A percentile compares a stretch with the other conserved stretches of the same genome.
phyloP scores from a whole-genome alignment of 306 rosid genomes.

The Corylus avellana region DNA sequence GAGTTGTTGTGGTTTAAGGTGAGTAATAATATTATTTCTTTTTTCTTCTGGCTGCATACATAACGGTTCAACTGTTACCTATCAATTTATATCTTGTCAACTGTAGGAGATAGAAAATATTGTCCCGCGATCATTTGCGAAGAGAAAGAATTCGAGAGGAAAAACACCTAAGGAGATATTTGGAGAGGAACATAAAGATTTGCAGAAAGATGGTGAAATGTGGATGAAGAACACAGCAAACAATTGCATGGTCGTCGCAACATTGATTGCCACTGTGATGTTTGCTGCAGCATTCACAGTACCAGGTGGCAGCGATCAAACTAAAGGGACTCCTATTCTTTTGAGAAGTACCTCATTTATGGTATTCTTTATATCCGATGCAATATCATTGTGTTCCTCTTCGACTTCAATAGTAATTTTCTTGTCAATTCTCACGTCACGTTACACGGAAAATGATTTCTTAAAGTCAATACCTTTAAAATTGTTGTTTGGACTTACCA shows the following conservation, averaged over 20 bases:
- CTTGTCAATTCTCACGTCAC: slow-evolving; percentile 10
- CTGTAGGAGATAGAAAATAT: slow-evolving; percentile 1
- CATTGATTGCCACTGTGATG: background rate
- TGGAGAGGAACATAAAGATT: background rate
- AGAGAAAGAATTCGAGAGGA: background rate
- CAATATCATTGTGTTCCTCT: background rate
- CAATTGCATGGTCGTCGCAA: background rate
- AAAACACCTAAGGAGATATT: background rate
- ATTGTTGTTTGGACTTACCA: slow-evolving; percentile 1
- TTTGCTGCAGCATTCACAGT: slow-evolving; percentile 4
- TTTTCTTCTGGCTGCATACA: too few species aligned
- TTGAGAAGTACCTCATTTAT: background rate
- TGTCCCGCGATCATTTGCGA: background rate
- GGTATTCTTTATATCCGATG: slow-evolving; percentile 4
- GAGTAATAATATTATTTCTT: too few species aligned
- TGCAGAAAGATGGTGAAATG: background rate
- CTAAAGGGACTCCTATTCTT: background rate
- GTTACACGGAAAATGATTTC: background rate
- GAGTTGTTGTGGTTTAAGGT: too few species aligned
- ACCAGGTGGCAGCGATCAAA: background rate
- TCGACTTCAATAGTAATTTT: background rate
- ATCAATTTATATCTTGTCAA: background rate
- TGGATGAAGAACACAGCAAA: slow-evolving; percentile 15
- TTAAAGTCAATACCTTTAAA: background rate
- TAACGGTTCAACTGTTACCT: too few species aligned